A percentile compares a stretch with the other conserved stretches of the same genome.
Conservation (phyloP, 768 basidiomycete genomes). For the Serendipita vermifera region DNA sequence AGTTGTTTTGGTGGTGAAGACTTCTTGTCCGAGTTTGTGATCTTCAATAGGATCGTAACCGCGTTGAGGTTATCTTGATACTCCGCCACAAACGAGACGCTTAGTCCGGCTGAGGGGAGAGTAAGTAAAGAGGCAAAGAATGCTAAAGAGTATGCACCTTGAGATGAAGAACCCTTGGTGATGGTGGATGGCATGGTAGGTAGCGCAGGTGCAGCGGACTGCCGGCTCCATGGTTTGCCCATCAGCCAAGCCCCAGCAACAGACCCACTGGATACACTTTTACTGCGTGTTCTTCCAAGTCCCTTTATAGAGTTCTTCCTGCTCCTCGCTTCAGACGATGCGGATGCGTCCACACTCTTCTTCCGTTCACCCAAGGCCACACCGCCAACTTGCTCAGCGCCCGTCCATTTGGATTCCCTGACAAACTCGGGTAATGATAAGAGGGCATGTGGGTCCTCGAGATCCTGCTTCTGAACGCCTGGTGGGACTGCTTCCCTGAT, state of each 20-base stretch:
- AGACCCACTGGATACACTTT: neutral
- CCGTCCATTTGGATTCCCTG: conserved; percentile 31
- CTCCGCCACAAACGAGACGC: conserved; percentile 50
- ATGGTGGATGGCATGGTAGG: neutral
- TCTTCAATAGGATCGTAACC: conserved; percentile 58
- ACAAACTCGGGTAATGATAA: conserved; percentile 35
- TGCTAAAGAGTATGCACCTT: neutral
- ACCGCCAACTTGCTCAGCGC: too few relatives aligned
- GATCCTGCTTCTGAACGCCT: conserved; percentile 19
- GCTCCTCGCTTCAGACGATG: neutral
- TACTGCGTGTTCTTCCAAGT: neutral
- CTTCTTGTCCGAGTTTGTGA: neutral
- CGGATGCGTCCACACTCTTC: neutral
- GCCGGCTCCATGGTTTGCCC: neutral
- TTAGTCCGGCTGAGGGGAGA: conserved; percentile 21
- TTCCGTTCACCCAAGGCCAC: too few relatives aligned
- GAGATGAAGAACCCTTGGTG: too few relatives aligned
- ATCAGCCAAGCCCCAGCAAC: conserved; percentile 11
- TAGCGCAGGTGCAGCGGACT: neutral
- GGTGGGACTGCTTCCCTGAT: conserved; percentile 41
- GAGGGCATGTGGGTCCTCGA: conserved; percentile 21
- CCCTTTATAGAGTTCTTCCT: neutral
- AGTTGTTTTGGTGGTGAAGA: neutral
- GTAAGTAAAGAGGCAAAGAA: neutral
- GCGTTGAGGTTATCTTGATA: conserved; percentile 77